Evolutionary conservation across 176 grass and related monocot species (phyloP).

Genomic region (Stipa capillata): DNA sequence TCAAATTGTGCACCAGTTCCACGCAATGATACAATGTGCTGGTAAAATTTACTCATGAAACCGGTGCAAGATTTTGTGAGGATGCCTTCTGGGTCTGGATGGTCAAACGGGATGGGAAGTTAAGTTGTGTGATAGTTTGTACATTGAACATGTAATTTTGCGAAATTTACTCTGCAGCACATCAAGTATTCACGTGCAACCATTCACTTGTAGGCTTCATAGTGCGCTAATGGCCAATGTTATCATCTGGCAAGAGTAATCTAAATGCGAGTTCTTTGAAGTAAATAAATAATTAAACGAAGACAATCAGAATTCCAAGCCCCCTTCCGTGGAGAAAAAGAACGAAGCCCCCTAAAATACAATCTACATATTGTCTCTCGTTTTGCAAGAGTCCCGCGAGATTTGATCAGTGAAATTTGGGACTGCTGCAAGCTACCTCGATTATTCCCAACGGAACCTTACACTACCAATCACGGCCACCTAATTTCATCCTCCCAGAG

Average conservation of each 20-base stretch:
- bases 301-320: neutral
- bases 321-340: neutral
- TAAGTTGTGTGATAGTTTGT: too few species aligned
- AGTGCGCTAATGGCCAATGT: neutral
- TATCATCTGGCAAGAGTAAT: neutral
- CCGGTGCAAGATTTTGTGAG: too few species aligned
- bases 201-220: neutral
- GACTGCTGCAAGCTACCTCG: neutral
- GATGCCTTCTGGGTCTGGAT: too few species aligned
- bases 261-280: neutral
- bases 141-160: too few species aligned
- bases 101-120: too few species aligned
- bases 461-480: neutral
- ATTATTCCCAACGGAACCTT: neutral
- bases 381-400: neutral
- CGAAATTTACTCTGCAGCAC: too few species aligned
- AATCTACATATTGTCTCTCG: neutral
- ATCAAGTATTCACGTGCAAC: neutral
- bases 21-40: too few species aligned
- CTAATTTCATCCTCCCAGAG: neutral
- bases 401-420: neutral
- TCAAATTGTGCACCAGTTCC: too few species aligned
- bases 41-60: too few species aligned
- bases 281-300: neutral
- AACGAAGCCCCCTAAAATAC: neutral